Percentiles rank a stretch among this genome's conserved stretches.
These are phyloP conservation scores for Pterocarpus macrocarpus DNA, from an alignment of 306 rosid genomes.

Conservation along the genomic window DNA sequence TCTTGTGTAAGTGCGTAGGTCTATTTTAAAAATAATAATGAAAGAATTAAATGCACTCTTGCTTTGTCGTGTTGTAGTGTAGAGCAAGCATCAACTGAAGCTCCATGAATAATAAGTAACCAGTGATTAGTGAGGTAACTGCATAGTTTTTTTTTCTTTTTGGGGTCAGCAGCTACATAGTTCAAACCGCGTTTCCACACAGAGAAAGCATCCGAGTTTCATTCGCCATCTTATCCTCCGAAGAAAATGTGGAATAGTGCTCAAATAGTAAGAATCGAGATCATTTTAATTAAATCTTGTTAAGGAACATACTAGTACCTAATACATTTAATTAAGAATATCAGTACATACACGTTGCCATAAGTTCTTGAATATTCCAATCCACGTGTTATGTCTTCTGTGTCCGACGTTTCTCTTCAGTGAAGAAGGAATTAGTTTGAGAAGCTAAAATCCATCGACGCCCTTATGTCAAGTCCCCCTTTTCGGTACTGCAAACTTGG, in stretches of 20 bases:
- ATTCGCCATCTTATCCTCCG: background rate
- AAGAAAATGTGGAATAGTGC: background rate
- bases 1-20: background rate
- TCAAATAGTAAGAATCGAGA: background rate
- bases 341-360: constrained; percentile 2
- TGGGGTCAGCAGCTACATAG: background rate
- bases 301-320: background rate
- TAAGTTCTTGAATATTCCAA: background rate
- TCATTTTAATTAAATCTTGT: background rate
- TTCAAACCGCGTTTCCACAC: background rate
- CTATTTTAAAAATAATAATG: background rate
- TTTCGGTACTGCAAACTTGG: background rate
- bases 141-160: too few species aligned
- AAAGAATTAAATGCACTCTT: background rate
- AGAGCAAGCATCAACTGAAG: background rate
- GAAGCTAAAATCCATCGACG: background rate
- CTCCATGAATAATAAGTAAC: background rate
- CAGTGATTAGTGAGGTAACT: too few species aligned
- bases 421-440: constrained; percentile 1
- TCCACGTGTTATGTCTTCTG: constrained; percentile 1
- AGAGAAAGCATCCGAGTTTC: background rate
- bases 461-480: background rate
- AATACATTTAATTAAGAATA: constrained; percentile 1
- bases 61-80: too few species aligned
- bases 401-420: constrained; percentile 16